These are phyloP conservation scores for Hondaea fermentalgiana DNA, from an alignment of 108 stramenopile species.

Conservation along the genomic window DNA sequence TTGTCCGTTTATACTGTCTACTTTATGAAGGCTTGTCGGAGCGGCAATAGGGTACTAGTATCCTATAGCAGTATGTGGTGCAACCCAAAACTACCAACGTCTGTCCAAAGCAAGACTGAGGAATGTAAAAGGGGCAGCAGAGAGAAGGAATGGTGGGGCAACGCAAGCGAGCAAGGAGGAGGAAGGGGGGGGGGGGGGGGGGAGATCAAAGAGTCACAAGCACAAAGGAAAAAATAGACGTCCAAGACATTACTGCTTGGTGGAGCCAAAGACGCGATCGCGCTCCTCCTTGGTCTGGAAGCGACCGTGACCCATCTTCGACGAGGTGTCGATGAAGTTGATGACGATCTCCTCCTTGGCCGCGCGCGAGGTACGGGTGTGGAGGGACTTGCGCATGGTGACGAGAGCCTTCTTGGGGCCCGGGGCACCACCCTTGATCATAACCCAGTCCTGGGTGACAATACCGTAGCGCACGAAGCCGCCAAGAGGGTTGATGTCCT, in stretches of 20 bases:
- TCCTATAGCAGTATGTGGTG: too few relatives aligned
- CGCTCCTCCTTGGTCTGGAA: constrained; percentile 99
- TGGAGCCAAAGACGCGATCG: constrained; percentile 83
- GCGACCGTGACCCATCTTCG: constrained; percentile 98
- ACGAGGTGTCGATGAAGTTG: constrained; percentile 98
- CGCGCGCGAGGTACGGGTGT: constrained; percentile 78
- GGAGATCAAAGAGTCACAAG: neutral
- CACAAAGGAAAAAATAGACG: neutral
- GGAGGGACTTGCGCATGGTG: constrained; percentile 89
- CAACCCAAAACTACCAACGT: too few relatives aligned
- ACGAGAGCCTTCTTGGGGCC: constrained; percentile 96
- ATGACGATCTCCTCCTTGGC: constrained; percentile 91
- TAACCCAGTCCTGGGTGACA: constrained; percentile 97
- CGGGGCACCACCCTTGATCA: constrained; percentile 96
- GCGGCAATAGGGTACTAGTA: too few relatives aligned
- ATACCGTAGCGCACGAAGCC: constrained; percentile 94
- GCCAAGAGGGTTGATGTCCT: constrained; percentile 97
- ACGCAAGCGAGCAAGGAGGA: too few relatives aligned
- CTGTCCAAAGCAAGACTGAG: too few relatives aligned
- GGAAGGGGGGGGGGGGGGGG: neutral
- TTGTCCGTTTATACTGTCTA: too few relatives aligned
- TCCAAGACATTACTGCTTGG: neutral
- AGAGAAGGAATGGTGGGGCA: too few relatives aligned
- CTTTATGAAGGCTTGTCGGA: too few relatives aligned
- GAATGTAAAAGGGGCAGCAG: too few relatives aligned